Evolutionary conservation across 495 filamentous ascomycete genomes (phyloP), one percentile per base, ranked within the genome.

Genomic region (Penicillium herquei): DNA sequence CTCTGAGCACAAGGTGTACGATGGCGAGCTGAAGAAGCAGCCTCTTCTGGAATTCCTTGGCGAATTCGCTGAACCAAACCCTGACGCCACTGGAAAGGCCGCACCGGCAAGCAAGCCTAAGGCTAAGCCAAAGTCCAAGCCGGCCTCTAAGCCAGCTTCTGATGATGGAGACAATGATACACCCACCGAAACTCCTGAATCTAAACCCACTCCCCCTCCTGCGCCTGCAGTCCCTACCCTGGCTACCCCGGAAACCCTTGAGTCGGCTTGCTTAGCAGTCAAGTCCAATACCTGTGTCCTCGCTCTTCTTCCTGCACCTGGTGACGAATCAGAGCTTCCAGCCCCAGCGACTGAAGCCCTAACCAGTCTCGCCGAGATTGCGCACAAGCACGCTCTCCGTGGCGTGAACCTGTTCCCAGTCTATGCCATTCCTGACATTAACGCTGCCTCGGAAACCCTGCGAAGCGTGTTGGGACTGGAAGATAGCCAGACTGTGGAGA

Each of bases 261-360:
- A 81, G 40, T 76, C 84, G 42, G 78, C 82, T 52, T 99, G 94
- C 67, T 75, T 98, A 33, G 83, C 78, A 11, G 71, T 81, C 13
- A 92, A 90, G 66, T 87, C 92, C 3, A 81, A 83, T 50, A 96
- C 90, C 12, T 98, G 95, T 67, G 81, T 99, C 12, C 81, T 99
- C 8, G 90, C 86, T 4, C 79, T 98, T 33, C 79, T 92, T 8
- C 84, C 90, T 3, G 69, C 77, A 4, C 54, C 74, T 30, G 70
- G 75, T 30, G 75, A 78, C 21, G 84, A 85, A 32, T 70, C 76
- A 4, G 81, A 71, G 11, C 59, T 72, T 33, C 57, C 75, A 6
- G 66, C 68, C 0, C 65, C 67, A 58, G 80, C 68, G 64, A 81
- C 68, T 18, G 64, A 72, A 53, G 90, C 83, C 0, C 73, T 96